Evolutionary conservation across 805 yeast species (phyloP).

Genomic region (Huiozyma naganishii): DNA sequence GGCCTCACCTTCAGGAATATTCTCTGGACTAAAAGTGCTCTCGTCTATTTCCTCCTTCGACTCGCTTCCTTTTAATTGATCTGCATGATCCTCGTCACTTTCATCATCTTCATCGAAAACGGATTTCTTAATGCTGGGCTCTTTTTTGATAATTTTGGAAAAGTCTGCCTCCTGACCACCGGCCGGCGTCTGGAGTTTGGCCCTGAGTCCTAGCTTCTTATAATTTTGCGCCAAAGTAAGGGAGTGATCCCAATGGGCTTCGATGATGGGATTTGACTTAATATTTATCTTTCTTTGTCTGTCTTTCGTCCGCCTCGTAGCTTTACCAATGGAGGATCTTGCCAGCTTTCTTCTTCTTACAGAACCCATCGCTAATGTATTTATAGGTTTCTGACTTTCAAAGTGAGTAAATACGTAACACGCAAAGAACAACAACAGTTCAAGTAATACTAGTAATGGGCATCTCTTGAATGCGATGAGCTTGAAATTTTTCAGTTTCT

Average conservation of each 20-base stretch:
- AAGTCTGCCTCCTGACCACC: slow-evolving; percentile 72
- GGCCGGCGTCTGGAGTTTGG: slow-evolving; percentile 53
- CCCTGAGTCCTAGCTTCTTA: slow-evolving; percentile 63
- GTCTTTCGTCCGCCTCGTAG: slow-evolving; percentile 61
- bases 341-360: slow-evolving; percentile 83
- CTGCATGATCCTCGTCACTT: slow-evolving; percentile 28
- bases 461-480: background rate
- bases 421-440: too few relatives aligned
- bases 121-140: slow-evolving; percentile 25
- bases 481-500: background rate
- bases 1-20: slow-evolving; percentile 72
- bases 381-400: too few relatives aligned
- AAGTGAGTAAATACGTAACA: too few relatives aligned
- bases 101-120: slow-evolving; percentile 15
- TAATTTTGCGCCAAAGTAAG: slow-evolving; percentile 81
- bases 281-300: slow-evolving; percentile 57
- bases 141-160: slow-evolving; percentile 29
- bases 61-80: slow-evolving; percentile 9
- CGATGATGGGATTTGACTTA: slow-evolving; percentile 69
- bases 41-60: slow-evolving; percentile 14
- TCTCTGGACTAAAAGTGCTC: slow-evolving; percentile 29
- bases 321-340: slow-evolving; percentile 58
- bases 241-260: slow-evolving; percentile 79
- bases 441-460: too few relatives aligned
- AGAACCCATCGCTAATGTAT: slow-evolving; percentile 38